Base-by-base conservation (phyloP, 768 basidiomycete species). In the Naganishia randhawae region DNA sequence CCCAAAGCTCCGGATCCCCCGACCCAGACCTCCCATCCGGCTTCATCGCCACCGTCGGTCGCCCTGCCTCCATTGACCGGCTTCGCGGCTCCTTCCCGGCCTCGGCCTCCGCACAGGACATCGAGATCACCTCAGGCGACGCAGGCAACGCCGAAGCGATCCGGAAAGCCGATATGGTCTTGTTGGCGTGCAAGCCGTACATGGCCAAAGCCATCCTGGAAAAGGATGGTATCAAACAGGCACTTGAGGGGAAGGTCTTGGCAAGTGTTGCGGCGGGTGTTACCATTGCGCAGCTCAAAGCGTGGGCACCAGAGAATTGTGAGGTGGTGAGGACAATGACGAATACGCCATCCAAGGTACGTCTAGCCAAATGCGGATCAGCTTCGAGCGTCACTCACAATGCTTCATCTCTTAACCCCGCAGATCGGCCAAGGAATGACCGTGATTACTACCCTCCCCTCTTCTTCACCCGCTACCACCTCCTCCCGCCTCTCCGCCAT, bases 351-450 rank as follows among this genome's bases (percentile, higher is more conserved):
- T 92, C 90, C 82, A 91, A 91, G 80, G 95, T 93, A 69, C 68
- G 85, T 72, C 50, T 35, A 35, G 41, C 32, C 39, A 64, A 45
- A n/a, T 57, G 10, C 57, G 17, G 32, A 8, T 52, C 50, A 3
- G 27, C 13, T 31, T 10, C 37, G 3, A n/a, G n/a, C n/a, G n/a
- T n/a, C 39, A 25, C n/a, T 67, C 25, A 10, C 52, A n/a, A 27
- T 19, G n/a, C n/a, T 39, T 14, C 37, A 14, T 39, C 37, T 27
- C 29, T 29, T 27, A 5, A 53, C 27, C 32, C 14, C 13, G 27
- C 71, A 99, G 96, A 98, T 99, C 77, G 89, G 96, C 25, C 95
- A 98, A 82, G 96, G 96, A 68, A 98, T 99, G 96, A 97, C 94
- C 0, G 88, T 96, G 45, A 85, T 98, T 65, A 90, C 90, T 39